Conservation (phyloP, 352 stramenopile species). For the Globisporangium echinulatum region DNA sequence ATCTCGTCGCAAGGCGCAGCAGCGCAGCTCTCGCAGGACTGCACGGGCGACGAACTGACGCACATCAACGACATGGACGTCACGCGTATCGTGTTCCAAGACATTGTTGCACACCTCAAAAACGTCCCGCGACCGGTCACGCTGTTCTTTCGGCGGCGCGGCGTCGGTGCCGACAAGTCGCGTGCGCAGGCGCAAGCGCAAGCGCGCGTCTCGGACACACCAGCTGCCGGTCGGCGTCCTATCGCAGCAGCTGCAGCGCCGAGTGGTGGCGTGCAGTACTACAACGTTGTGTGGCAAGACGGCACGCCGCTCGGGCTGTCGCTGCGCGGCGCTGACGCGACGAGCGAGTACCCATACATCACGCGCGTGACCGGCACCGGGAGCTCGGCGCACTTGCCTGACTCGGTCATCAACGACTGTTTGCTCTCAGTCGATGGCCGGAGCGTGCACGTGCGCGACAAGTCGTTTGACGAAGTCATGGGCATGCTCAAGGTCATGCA, state of each 20-base stretch:
- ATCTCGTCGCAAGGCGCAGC: conserved; percentile 69
- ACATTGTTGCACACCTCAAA: conserved; percentile 77
- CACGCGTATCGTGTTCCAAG: conserved; percentile 57
- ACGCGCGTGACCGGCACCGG: conserved; percentile 79
- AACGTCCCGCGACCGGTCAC: conserved; percentile 73
- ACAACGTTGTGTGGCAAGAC: conserved; percentile 83
- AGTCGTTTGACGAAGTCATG: conserved; percentile 86
- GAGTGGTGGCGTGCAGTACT: conserved; percentile 49
- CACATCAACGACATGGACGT: conserved; percentile 86
- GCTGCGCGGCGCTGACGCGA: conserved; percentile 59
- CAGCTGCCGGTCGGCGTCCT: conserved; percentile 25
- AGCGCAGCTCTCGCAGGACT: conserved; percentile 70
- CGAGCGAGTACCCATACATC: conserved; percentile 82
- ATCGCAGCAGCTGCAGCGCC: conserved; percentile 7
- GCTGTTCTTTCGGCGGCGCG: conserved; percentile 59
- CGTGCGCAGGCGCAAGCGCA: conserved; percentile 11
- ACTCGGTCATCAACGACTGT: conserved; percentile 66
- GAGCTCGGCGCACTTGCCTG: conserved; percentile 71
- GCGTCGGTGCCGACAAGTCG: conserved; percentile 15
- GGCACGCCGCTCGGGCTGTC: conserved; percentile 68
- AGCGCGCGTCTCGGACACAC: conserved; percentile 30
- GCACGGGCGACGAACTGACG: conserved; percentile 71
- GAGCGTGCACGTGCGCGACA: conserved; percentile 73
- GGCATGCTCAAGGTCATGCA: conserved; percentile 82
- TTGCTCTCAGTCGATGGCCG: conserved; percentile 77